Evolutionary conservation across 176 grass and related monocot genomes (phyloP).

Genomic region (Phoenix dactylifera): DNA sequence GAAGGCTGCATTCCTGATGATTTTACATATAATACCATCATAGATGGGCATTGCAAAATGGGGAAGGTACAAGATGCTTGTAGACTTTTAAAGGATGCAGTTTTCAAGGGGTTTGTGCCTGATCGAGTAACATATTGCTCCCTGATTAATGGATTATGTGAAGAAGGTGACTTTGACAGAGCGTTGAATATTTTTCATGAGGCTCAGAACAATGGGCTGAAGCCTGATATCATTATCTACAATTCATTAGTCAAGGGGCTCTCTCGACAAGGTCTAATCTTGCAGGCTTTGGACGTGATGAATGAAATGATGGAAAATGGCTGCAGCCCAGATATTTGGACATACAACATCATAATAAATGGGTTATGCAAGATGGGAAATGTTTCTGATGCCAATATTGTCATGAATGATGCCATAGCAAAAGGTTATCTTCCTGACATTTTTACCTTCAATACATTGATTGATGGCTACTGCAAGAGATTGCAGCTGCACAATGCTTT

Average conservation of each 20-base stretch:
- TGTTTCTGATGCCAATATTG: slow-evolving; percentile 60
- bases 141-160: slow-evolving; percentile 79
- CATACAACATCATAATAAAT: slow-evolving; percentile 92
- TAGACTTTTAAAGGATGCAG: slow-evolving; percentile 70
- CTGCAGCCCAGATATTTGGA: slow-evolving; percentile 61
- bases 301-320: slow-evolving; percentile 71
- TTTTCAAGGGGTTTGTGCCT: slow-evolving; percentile 85
- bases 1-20: slow-evolving; percentile 69
- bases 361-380: slow-evolving; percentile 96
- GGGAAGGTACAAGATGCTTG: slow-evolving; percentile 59
- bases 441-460: slow-evolving; percentile 93
- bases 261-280: slow-evolving; percentile 66
- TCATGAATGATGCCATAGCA: slow-evolving; percentile 78
- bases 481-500: slow-evolving; percentile 70
- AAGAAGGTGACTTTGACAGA: slow-evolving; percentile 68
- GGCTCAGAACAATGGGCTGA: slow-evolving; percentile 48
- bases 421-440: slow-evolving; percentile 73
- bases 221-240: slow-evolving; percentile 48
- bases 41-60: slow-evolving; percentile 82
- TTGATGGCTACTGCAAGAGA: slow-evolving; percentile 81
- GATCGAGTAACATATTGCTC: slow-evolving; percentile 83
- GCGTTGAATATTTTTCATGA: slow-evolving; percentile 76
- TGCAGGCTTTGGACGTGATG: slow-evolving; percentile 83
- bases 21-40: slow-evolving; percentile 95
- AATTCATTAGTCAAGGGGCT: slow-evolving; percentile 90